A percentile compares a stretch with the other conserved stretches of the same genome.
Conservation (phyloP, 352 stramenopile species). For the Globisporangium takayamanum region DNA sequence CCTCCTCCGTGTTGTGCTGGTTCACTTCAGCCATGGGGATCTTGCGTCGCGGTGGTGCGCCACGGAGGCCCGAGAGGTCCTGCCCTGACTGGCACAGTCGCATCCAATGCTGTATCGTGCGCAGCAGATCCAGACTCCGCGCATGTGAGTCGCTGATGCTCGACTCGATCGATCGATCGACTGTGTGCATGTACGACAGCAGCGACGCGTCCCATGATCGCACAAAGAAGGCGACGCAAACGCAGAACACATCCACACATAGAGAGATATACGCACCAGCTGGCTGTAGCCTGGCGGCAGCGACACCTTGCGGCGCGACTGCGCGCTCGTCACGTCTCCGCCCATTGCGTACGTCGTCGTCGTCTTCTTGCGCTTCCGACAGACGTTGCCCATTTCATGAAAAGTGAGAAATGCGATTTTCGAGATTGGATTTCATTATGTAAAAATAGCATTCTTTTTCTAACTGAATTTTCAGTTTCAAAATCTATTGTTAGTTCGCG, state of each 20-base stretch:
- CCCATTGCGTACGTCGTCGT: conserved; percentile 20
- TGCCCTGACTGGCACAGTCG: conserved; percentile 71
- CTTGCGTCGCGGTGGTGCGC: conserved; percentile 39
- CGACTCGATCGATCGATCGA: neutral
- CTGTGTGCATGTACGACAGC: neutral
- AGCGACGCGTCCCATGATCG: neutral
- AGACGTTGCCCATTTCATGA: conserved; percentile 3
- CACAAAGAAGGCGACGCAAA: neutral
- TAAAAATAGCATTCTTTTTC: no score
- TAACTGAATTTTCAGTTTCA: no score
- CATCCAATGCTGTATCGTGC: conserved; percentile 87
- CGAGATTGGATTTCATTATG: no score
- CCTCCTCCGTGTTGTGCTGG: conserved; percentile 81
- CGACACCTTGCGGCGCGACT: conserved; percentile 72
- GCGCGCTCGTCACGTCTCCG: conserved; percentile 52
- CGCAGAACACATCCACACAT: no score
- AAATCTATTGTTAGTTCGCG: no score
- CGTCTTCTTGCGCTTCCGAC: neutral
- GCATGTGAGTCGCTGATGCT: neutral
- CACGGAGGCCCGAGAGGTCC: conserved; percentile 79
- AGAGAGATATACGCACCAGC: conserved; percentile 31
- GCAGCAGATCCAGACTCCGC: neutral
- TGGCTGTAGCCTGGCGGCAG: conserved; percentile 90
- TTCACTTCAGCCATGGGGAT: conserved; percentile 86
- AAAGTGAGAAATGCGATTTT: conserved; percentile 1